These are phyloP conservation scores for Russula foetens DNA, from an alignment of 768 basidiomycete species.

Conservation along the genomic window DNA sequence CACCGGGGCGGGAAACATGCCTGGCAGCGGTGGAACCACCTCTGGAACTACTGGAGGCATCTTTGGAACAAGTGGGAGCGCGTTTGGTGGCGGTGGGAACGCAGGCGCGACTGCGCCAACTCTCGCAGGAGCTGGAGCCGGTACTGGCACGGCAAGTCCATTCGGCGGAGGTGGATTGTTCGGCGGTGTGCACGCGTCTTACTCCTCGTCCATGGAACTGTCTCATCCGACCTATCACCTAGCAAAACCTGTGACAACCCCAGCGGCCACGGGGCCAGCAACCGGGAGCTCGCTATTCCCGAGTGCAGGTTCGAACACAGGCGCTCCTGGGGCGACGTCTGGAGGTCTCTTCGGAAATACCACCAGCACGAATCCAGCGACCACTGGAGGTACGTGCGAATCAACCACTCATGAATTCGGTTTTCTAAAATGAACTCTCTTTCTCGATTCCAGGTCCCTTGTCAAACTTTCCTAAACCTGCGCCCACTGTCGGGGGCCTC, in stretches of 20 bases:
- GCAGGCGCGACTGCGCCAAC: background rate
- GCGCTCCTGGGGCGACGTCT: background rate
- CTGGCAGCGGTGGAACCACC: background rate
- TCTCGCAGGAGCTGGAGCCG: background rate
- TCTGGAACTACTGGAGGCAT: background rate
- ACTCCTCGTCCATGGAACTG: background rate
- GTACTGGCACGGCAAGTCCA: background rate
- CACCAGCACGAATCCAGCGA: background rate
- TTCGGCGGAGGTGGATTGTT: slow-evolving; percentile 1
- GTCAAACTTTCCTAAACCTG: slow-evolving; percentile 7
- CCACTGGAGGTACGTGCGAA: slow-evolving; percentile 5
- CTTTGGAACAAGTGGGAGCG: background rate
- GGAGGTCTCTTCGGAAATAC: slow-evolving; percentile 6
- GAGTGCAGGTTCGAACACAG: background rate
- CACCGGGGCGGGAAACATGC: background rate
- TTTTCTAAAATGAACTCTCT: background rate
- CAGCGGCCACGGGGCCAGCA: background rate
- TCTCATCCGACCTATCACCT: background rate
- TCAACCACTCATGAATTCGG: background rate
- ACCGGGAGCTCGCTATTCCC: slow-evolving; percentile 1
- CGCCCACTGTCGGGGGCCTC: background rate
- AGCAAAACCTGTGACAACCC: background rate
- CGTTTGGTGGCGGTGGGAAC: slow-evolving; percentile 7
- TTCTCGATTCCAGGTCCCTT: background rate
- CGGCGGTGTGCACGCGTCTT: background rate